These are phyloP conservation scores for Eucalyptus regnans DNA, from an alignment of 345 rosid species.

Conservation along the genomic window DNA sequence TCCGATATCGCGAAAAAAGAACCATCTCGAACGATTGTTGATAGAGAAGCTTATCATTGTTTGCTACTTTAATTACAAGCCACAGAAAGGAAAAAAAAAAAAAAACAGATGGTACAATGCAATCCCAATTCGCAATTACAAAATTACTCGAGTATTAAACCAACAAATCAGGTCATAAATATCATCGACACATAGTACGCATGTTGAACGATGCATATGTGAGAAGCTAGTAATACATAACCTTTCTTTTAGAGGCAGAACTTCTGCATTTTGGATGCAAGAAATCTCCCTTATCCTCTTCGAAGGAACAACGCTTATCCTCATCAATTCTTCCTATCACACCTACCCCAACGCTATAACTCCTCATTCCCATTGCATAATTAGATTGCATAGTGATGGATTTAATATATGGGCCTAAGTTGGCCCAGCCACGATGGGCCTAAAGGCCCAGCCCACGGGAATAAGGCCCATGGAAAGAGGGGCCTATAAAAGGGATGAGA, in stretches of 20 bases:
- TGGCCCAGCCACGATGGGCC: too few relatives aligned
- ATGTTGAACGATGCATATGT: background rate
- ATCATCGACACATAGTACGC: background rate
- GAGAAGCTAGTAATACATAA: background rate
- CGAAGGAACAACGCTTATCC: slow-evolving; percentile 21
- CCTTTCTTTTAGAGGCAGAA: background rate
- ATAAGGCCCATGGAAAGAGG: too few relatives aligned
- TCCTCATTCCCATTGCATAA: background rate
- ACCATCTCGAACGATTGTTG: background rate
- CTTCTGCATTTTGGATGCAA: background rate
- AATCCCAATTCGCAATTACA: background rate
- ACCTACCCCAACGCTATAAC: background rate
- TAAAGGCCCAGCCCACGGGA: too few relatives aligned
- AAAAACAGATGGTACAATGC: background rate
- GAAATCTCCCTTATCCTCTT: background rate
- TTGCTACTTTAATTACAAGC: background rate
- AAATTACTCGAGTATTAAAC: background rate
- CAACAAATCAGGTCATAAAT: background rate
- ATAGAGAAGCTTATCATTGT: background rate
- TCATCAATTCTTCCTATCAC: slow-evolving; percentile 32
- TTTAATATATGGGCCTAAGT: too few relatives aligned
- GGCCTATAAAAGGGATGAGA: too few relatives aligned
- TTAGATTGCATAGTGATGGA: background rate
- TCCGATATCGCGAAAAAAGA: background rate
- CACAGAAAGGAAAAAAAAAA: background rate